Evolutionary conservation across 176 grass and related monocot genomes (phyloP).

Genomic region (Poa annua): DNA sequence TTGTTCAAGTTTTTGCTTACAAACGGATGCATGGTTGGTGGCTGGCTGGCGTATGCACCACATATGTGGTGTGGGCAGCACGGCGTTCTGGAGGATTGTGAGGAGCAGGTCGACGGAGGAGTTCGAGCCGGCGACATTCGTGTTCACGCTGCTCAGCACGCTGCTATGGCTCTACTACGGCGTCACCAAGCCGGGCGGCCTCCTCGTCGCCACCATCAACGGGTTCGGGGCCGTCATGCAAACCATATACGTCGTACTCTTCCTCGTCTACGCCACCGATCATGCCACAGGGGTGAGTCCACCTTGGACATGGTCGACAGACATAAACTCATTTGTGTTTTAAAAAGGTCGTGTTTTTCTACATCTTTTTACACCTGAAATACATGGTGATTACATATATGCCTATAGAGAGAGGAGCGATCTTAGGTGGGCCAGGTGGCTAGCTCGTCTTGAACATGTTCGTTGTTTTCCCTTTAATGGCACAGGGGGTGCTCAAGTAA

Average conservation of each 20-base stretch:
- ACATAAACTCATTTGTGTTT: neutral
- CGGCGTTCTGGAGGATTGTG: conserved; percentile 67
- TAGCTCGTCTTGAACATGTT: neutral
- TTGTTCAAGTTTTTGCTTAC: neutral
- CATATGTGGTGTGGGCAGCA: conserved; percentile 10
- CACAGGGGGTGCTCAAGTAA: neutral
- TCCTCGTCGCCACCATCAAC: conserved; percentile 69
- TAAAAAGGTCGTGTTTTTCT: neutral
- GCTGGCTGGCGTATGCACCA: neutral
- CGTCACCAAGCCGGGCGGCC: conserved; percentile 66
- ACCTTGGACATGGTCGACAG: neutral
- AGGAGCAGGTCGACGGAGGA: conserved; percentile 47
- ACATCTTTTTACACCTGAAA: neutral
- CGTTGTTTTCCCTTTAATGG: neutral
- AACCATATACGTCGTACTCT: conserved; percentile 60
- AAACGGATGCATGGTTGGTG: neutral
- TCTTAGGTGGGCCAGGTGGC: neutral
- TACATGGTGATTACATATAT: neutral
- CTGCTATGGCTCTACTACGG: conserved; percentile 80
- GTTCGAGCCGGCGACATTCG: conserved; percentile 56
- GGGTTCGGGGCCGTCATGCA: conserved; percentile 54
- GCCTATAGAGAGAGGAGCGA: neutral
- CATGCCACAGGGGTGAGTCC: conserved; percentile 51
- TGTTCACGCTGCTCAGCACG: conserved; percentile 57
- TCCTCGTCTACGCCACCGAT: conserved; percentile 52